phyloP scores from a whole-genome alignment of 495 filamentous ascomycete genomes.

The Talaromyces stipitatus region DNA sequence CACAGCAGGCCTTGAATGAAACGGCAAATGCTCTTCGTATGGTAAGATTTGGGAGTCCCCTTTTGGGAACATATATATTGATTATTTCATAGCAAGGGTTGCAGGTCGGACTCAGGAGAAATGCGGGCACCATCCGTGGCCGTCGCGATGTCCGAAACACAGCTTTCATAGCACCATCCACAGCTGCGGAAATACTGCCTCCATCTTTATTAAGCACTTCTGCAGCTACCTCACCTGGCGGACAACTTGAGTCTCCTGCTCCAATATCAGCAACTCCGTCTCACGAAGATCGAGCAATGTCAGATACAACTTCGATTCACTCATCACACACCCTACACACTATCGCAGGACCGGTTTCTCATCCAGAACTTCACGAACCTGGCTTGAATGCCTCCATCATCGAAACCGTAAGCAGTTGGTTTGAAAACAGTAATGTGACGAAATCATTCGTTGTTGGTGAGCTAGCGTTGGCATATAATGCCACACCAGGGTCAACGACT shows the following conservation, averaged over 20 bases:
- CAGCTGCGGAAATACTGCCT: constrained; percentile 23
- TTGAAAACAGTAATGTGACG: constrained; percentile 63
- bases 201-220: constrained; percentile 13
- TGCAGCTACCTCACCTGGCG: constrained; percentile 19
- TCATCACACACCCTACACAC: constrained; percentile 77
- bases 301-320: constrained; percentile 86
- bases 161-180: constrained; percentile 52
- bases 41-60: constrained; percentile 32
- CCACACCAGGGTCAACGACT: constrained; percentile 39
- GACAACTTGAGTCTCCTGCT: constrained; percentile 33
- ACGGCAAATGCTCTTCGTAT: constrained; percentile 80
- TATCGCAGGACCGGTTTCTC: constrained; percentile 49
- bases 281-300: constrained; percentile 51
- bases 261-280: constrained; percentile 26
- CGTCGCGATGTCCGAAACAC: constrained; percentile 88
- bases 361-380: constrained; percentile 73
- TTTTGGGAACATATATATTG: not conserved
- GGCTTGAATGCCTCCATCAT: constrained; percentile 88
- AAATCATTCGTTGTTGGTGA: constrained; percentile 79
- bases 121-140: constrained; percentile 72
- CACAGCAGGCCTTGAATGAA: constrained; percentile 79
- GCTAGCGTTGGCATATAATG: constrained; percentile 80
- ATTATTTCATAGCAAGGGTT: constrained; percentile 38
- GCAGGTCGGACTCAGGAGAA: constrained; percentile 51
- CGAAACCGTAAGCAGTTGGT: constrained; percentile 80